These are phyloP conservation scores for Globisporangium emineosum DNA, from an alignment of 352 stramenopile genomes.

Conservation along the genomic window DNA sequence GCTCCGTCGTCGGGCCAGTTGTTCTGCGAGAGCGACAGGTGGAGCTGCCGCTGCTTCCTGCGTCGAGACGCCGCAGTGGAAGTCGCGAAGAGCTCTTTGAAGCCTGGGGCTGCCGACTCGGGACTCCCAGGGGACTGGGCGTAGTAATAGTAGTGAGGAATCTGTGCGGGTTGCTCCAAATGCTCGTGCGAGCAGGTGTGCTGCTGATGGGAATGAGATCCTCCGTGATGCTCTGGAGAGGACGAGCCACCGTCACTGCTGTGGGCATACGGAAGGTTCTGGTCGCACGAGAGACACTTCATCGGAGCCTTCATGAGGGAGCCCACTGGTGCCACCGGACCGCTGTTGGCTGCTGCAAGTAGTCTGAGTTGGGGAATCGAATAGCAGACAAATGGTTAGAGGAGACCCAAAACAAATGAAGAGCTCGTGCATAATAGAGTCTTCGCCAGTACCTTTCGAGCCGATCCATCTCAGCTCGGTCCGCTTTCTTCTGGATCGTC, in stretches of 20 bases:
- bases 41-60: conserved; percentile 16
- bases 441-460: conserved; percentile 41
- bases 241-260: not conserved
- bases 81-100: conserved; percentile 16
- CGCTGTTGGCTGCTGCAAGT: conserved; percentile 25
- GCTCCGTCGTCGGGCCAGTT: conserved; percentile 18
- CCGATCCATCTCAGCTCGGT: conserved; percentile 52
- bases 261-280: conserved; percentile 32
- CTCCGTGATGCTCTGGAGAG: conserved; percentile 11
- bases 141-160: not conserved
- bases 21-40: conserved; percentile 1
- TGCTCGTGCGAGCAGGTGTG: conserved; percentile 1
- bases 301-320: conserved; percentile 54
- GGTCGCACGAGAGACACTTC: conserved; percentile 61
- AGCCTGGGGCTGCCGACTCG: not conserved
- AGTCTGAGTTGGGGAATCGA: conserved; percentile 17
- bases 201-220: conserved; percentile 3
- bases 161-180: not conserved
- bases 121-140: not conserved
- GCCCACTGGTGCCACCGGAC: conserved; percentile 12
- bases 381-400: not conserved
- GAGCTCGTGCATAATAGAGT: too few relatives aligned
- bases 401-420: not conserved
- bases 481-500: conserved; percentile 48
- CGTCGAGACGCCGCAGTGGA: conserved; percentile 12